Evolutionary conservation across 2,329 filamentous ascomycete genomes (phyloP).

Genomic region (Trichoderma afroharzianum): DNA sequence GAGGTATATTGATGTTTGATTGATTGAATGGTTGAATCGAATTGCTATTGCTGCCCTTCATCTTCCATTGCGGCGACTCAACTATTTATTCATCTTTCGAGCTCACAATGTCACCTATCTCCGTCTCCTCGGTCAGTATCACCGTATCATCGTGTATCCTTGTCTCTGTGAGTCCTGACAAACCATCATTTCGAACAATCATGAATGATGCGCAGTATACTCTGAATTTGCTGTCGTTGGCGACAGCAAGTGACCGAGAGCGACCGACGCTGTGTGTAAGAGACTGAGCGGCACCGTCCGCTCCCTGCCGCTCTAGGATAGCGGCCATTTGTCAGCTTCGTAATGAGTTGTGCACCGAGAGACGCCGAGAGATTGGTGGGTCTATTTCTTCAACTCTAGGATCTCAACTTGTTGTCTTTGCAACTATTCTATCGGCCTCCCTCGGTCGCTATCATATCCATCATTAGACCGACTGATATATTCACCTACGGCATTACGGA

Average conservation of each 20-base stretch:
- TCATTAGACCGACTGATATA: neutral
- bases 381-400: neutral
- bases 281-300: neutral
- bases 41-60: neutral
- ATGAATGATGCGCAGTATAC: neutral
- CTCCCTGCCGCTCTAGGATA: neutral
- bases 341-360: neutral
- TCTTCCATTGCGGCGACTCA: neutral
- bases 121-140: neutral
- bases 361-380: neutral
- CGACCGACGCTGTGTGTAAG: neutral
- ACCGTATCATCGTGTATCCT: neutral
- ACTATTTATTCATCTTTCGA: neutral
- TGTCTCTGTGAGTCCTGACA: neutral
- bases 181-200: neutral
- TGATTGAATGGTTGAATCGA: neutral
- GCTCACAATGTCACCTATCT: neutral
- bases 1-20: neutral
- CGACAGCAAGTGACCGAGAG: neutral
- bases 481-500: neutral
- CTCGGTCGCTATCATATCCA: neutral
- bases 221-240: neutral
- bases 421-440: neutral
- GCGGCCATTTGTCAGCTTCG: constrained; percentile 1
- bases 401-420: neutral